Conservation (phyloP, 179 eudicot genomes). For the Spinacia oleracea region DNA sequence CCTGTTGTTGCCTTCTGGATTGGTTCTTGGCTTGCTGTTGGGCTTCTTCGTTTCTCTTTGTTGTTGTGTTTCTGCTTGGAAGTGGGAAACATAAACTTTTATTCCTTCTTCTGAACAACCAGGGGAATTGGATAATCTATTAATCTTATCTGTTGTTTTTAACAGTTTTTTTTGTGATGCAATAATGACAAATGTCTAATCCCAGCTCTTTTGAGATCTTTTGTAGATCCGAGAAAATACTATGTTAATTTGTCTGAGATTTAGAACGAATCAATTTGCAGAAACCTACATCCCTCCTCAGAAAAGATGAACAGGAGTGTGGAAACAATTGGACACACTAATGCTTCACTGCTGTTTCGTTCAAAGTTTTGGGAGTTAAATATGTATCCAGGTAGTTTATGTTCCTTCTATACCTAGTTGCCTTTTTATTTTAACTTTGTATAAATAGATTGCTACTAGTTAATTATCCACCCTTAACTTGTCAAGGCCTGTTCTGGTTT, state of each 20-base stretch:
- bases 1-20: too few species aligned
- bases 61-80: too few species aligned
- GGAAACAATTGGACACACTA: not conserved
- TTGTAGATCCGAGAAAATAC: slow-evolving; percentile 9
- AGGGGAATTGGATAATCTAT: not conserved
- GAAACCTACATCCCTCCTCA: not conserved
- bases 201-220: slow-evolving; percentile 23
- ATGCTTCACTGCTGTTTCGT: not conserved
- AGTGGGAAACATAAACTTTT: not conserved
- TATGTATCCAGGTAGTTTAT: too few species aligned
- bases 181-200: slow-evolving; percentile 21
- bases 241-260: slow-evolving; percentile 7
- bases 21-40: too few species aligned
- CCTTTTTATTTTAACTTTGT: not conserved
- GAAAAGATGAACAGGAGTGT: not conserved
- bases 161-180: not conserved
- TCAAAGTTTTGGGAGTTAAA: not conserved
- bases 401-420: not conserved
- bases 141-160: not conserved
- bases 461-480: not conserved
- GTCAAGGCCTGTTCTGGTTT: not conserved
- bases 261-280: not conserved
- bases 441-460: not conserved
- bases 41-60: too few species aligned
- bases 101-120: not conserved